Base-by-base conservation (phyloP, 164 flowering plant genomes). In the Piper longum region DNA sequence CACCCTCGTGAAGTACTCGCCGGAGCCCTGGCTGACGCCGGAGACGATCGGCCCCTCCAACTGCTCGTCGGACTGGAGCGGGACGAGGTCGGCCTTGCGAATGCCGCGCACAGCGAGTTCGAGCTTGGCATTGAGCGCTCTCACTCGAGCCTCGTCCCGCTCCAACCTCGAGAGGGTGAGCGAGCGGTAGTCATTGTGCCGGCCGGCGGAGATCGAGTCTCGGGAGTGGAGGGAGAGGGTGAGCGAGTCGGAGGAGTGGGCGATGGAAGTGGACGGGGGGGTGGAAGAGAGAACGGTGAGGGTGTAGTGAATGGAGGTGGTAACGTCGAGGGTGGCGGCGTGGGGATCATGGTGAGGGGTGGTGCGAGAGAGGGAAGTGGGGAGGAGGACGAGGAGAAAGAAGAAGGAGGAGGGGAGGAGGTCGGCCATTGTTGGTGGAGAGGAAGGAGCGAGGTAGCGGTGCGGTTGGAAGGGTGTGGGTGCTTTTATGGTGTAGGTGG, bases 1-100 rank as follows among this genome's bases (percentile, higher is more conserved):
- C 41, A 93, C 66, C 40, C 92, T 80, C 65, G 83, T 67, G 79
- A 93, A 93, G 71, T 90, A 93, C 93, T 93, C 97, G 41, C 97
- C 99, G 73, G 91, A 84, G 11, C 97, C 99, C 66, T 85, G 85
- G 57, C 84, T 81, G 59, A 80, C 71, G 7, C 97, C 97, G 6
- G 98, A 93, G 1, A 82, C 62, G 39, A 90, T 60, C 41, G 97
- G 92, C n/a, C 78, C 77, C 48, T 81, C 65, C 0, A 84, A 43
- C 16, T 54, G 63, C 4, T 61, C 69, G 42, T 13, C 67, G 39
- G 12, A 56, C 2, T 69, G 65, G 9, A 70, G 44, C 5, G 88
- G 85, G 12, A 74, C 55, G 42, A 84, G 85, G 70, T 84, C 86
- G 39, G 85, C 73, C 56, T 19, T 67, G 0, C 66, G 11, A 41